Conservation (phyloP, 306 rosid genomes). For the Elaeagnus macrophylla region DNA sequence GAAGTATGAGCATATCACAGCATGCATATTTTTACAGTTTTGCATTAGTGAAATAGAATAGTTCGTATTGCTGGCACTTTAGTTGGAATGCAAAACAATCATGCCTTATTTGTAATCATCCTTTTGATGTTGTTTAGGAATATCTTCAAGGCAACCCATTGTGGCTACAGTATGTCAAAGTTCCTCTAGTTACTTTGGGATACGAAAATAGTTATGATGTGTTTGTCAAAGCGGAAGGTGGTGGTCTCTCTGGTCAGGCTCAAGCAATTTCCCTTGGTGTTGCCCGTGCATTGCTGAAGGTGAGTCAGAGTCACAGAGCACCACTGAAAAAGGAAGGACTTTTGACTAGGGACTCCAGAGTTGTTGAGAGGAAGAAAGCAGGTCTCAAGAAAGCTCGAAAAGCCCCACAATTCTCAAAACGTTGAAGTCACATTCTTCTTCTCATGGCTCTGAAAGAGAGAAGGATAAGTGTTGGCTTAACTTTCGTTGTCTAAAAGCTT, state of each 20-base stretch:
- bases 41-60: neutral
- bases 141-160: constrained; percentile 93
- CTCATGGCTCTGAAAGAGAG: neutral
- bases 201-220: constrained; percentile 78
- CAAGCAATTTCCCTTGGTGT: constrained; percentile 92
- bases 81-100: neutral
- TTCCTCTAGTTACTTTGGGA: constrained; percentile 68
- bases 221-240: constrained; percentile 85
- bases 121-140: constrained; percentile 37
- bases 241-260: constrained; percentile 96
- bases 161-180: constrained; percentile 79
- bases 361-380: constrained; percentile 92
- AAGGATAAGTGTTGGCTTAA: neutral
- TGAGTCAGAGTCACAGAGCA: constrained; percentile 67
- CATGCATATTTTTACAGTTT: neutral
- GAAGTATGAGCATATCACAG: neutral
- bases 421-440: constrained; percentile 29
- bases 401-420: constrained; percentile 95
- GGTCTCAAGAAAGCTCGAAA: constrained; percentile 98
- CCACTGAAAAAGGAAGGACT: constrained; percentile 83
- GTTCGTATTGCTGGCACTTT: neutral
- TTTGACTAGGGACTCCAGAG: constrained; percentile 88
- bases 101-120: neutral
- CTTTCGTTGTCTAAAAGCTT: no score
- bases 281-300: constrained; percentile 88